Evolutionary conservation across 2,329 filamentous ascomycete genomes (phyloP).

Genomic region (Thelonectria discophora): DNA sequence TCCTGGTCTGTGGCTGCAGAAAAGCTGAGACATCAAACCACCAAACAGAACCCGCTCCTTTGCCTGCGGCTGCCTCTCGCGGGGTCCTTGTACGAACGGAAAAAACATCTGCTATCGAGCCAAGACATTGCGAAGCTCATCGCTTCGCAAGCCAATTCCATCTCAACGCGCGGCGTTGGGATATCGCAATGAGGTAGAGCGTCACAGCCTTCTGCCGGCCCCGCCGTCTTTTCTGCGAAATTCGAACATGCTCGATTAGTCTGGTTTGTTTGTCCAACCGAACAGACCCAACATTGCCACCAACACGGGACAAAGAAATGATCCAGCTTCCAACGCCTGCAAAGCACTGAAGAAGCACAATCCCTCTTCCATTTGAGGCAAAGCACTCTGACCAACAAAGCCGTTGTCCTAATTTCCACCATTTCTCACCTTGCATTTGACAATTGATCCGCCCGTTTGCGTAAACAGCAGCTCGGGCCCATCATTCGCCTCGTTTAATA

Average conservation of each 20-base stretch:
- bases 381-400: neutral
- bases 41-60: neutral
- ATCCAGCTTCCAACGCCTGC: too few relatives aligned
- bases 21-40: conserved; percentile 19
- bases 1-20: conserved; percentile 19
- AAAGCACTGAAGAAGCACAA: neutral
- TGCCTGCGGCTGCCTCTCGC: conserved; percentile 10
- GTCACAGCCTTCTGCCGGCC: neutral
- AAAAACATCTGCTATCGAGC: neutral
- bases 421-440: conserved; percentile 1
- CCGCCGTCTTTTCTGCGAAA: neutral
- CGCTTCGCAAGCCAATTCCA: neutral
- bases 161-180: neutral
- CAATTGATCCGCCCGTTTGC: neutral
- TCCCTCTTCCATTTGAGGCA: neutral
- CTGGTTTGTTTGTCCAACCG: neutral
- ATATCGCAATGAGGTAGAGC: neutral
- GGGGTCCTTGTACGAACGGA: conserved; percentile 5
- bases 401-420: conserved; percentile 4
- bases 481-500: neutral
- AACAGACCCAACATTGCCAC: neutral
- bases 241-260: neutral
- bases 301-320: neutral
- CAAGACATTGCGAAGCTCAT: neutral
- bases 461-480: neutral